Conservation (phyloP, 352 stramenopile genomes). For the Thalassiosira sp. region DNA sequence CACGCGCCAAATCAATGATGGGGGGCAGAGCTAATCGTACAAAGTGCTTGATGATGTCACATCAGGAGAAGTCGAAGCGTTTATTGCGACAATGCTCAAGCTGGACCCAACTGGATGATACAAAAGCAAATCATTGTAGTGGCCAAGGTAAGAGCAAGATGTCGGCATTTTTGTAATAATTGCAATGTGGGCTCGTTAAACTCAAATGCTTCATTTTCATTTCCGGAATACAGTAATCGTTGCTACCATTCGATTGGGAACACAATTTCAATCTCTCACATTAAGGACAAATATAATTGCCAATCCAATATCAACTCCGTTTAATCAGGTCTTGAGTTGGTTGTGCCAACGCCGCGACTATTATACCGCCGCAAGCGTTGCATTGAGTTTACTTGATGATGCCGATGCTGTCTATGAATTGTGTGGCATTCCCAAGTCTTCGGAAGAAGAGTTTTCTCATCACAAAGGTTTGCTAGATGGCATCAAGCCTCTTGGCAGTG, state of each 20-base stretch:
- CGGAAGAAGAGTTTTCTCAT: slow-evolving; percentile 53
- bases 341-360: slow-evolving; percentile 71
- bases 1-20: slow-evolving; percentile 15
- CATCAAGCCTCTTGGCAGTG: slow-evolving; percentile 62
- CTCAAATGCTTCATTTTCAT: background rate
- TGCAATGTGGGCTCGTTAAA: background rate
- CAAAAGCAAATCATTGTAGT: slow-evolving; percentile 42
- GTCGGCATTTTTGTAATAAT: background rate
- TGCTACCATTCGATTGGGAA: slow-evolving; percentile 28
- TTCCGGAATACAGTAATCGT: slow-evolving; percentile 32
- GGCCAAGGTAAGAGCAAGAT: slow-evolving; percentile 49
- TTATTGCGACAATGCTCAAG: slow-evolving; percentile 69
- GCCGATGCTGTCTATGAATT: slow-evolving; percentile 67
- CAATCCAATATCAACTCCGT: slow-evolving; percentile 66
- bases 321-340: slow-evolving; percentile 77
- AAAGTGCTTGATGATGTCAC: slow-evolving; percentile 41
- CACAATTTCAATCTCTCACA: slow-evolving; percentile 38
- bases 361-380: slow-evolving; percentile 74
- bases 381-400: slow-evolving; percentile 73
- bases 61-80: slow-evolving; percentile 64
- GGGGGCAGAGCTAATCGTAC: slow-evolving; percentile 17
- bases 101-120: slow-evolving; percentile 73
- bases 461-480: slow-evolving; percentile 74
- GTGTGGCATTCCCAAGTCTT: slow-evolving; percentile 49
- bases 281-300: slow-evolving; percentile 60